Base-by-base conservation (phyloP, 345 rosid species). In the Schrenkiella parvula region DNA sequence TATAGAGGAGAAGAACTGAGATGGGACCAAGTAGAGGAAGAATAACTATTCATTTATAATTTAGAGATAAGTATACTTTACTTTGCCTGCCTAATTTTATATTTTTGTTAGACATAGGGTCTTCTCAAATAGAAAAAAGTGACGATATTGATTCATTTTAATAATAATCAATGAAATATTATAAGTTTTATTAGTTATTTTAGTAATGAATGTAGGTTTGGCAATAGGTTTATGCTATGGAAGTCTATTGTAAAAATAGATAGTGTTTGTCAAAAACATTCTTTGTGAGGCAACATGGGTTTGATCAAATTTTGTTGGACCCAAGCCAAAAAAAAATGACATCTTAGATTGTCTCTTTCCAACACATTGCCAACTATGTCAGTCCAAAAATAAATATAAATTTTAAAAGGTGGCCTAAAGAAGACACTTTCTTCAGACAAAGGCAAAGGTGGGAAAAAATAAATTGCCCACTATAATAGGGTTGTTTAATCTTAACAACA, bases 401-500 rank as follows among this genome's bases (percentile, higher is more conserved):
- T 17, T 61, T 71, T 77, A 29, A 55, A 61, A 75, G 76, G 83
- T 70, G 47, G 72, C 39, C 73, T 48, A 38, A 81, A 82, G 76
- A 70, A 2, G 21, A 78, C 69, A 46, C 85, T 90, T 86, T 80
- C 91, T 90, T 86, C 82, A 58, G 57, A 55, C 76, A 83, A 86
- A 86, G 82, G 96, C 74, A 90, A 88, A 80, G 76, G 59, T 68
- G 18, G 64, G 72, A 37, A 29, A 71, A 70, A 78, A 50, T 70
- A 55, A 76, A 76, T 70, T 64, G 23, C 66, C 83, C 79, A 71
- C 72, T 48, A 41, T 8, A 34, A 46, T 71, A 51, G 70, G 71
- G 56, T 75, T 39, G n/a, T n/a, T 61, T 31, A 63, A 61, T 53
- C 38, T 75, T 61, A 61, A 31, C 64, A 55, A 50, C 21, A 62